Conservation (phyloP, 805 yeast species). For the Metschnikowia kunwiensis region DNA sequence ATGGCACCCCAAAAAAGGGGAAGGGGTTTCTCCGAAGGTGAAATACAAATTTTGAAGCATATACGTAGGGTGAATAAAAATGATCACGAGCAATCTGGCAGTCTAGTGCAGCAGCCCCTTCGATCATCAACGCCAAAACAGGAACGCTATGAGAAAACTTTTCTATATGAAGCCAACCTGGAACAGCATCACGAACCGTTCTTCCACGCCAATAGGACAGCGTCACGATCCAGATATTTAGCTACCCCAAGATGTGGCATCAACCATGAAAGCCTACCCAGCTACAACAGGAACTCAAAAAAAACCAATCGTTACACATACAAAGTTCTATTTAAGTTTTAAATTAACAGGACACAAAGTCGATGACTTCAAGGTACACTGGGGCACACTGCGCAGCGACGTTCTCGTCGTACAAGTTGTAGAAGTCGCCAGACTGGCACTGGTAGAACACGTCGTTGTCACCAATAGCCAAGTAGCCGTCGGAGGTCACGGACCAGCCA, state of each 20-base stretch:
- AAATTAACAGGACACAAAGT: constrained; percentile 51
- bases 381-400: constrained; percentile 51
- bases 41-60: no score
- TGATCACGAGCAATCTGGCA: no score
- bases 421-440: constrained; percentile 73
- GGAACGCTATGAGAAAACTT: no score
- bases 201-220: no score
- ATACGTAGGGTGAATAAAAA: no score
- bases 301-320: constrained; percentile 14
- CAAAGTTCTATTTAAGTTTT: constrained; percentile 3
- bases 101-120: no score
- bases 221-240: no score
- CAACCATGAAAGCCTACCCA: no score
- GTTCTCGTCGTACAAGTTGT: constrained; percentile 69
- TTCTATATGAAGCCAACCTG: no score
- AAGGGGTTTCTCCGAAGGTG: constrained; percentile 33
- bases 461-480: constrained; percentile 66
- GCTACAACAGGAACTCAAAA: not conserved
- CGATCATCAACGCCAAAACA: no score
- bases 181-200: no score
- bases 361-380: constrained; percentile 58
- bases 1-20: constrained; percentile 21
- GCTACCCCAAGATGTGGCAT: no score
- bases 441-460: constrained; percentile 60
- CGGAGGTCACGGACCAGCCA: constrained; percentile 44